Conservation (phyloP, 2,329 filamentous ascomycete species). For the Aspergillus ruber region DNA sequence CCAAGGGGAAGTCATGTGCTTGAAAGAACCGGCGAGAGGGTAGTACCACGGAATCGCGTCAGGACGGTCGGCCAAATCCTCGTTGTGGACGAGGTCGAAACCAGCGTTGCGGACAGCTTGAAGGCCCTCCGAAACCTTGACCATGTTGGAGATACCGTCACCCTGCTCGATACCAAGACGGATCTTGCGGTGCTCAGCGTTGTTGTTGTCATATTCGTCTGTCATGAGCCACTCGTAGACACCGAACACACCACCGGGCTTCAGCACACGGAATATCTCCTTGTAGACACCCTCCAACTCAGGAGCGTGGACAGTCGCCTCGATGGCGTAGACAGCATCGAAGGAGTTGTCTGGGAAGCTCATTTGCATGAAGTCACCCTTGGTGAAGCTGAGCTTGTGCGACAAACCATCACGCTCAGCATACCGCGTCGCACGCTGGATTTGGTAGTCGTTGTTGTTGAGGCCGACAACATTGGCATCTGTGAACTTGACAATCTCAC, state of each 20-base stretch:
- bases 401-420: conserved; percentile 73
- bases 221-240: conserved; percentile 99
- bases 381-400: conserved; percentile 75
- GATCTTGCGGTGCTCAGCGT: conserved; percentile 79
- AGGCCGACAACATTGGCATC: conserved; percentile 82
- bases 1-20: conserved; percentile 70
- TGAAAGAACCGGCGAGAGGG: conserved; percentile 77
- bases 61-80: conserved; percentile 74
- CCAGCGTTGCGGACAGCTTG: conserved; percentile 79
- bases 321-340: conserved; percentile 93
- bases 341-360: conserved; percentile 86
- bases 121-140: conserved; percentile 73
- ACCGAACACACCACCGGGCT: conserved; percentile 91
- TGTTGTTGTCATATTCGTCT: conserved; percentile 83
- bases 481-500: conserved; percentile 94
- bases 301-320: conserved; percentile 92
- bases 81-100: conserved; percentile 74
- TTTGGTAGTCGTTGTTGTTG: conserved; percentile 99
- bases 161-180: conserved; percentile 92
- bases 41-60: conserved; percentile 89
- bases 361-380: conserved; percentile 99
- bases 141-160: conserved; percentile 97
- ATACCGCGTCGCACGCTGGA: conserved; percentile 83
- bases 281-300: conserved; percentile 85
- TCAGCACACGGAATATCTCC: conserved; percentile 90